These are phyloP conservation scores for Casaregolazyma suthepensis DNA, from an alignment of 1,139 yeast species.

Conservation along the genomic window DNA sequence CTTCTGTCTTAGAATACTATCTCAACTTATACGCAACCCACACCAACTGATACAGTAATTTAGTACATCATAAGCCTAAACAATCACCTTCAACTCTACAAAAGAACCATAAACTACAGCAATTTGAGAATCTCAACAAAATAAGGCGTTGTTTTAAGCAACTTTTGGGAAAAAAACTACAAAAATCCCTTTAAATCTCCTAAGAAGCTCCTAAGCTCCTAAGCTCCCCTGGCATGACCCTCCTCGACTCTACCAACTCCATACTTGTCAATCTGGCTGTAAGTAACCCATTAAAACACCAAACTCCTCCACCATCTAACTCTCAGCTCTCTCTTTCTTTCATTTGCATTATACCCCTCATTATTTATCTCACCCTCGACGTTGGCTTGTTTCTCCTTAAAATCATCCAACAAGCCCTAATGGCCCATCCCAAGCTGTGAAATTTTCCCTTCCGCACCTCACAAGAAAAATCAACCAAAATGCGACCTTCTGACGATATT, in stretches of 20 bases:
- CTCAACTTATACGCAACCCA: no score
- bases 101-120: not conserved
- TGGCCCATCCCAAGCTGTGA: not conserved
- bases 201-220: not conserved
- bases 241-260: not conserved
- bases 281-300: not conserved
- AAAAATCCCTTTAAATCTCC: not conserved
- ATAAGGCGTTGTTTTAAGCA: no score
- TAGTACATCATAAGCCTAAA: not conserved
- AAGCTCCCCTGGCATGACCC: not conserved
- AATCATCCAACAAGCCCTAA: not conserved
- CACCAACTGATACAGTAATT: not conserved
- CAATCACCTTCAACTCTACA: not conserved
- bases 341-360: conserved; percentile 22
- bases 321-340: conserved; percentile 22
- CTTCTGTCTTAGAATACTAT: no score
- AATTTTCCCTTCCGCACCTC: not conserved
- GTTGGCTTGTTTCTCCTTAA: conserved; percentile 15
- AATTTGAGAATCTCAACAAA: not conserved
- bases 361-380: conserved; percentile 21
- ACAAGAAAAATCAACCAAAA: not conserved
- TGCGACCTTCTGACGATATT: not conserved
- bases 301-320: not conserved
- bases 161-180: not conserved
- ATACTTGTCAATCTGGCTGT: conserved; percentile 3